Percentiles rank a stretch among this genome's conserved stretches.
Evolutionary conservation across 1,284 basidiomycete genomes (phyloP).

Genomic region (Leccinum fallax): DNA sequence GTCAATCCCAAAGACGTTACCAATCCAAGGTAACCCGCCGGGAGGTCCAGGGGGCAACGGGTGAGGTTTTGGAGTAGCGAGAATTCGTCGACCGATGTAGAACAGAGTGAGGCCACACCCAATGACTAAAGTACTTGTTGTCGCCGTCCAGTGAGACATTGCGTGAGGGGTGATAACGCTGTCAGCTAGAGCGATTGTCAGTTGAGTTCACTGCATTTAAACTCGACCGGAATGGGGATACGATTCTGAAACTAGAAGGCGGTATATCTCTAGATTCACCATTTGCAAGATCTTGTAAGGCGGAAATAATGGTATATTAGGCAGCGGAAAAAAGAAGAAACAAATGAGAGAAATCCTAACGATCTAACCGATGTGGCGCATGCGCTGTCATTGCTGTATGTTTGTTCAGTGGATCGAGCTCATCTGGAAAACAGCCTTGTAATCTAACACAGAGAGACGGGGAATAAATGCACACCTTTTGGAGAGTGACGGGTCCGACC

Average conservation of each 20-base stretch:
- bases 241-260: not conserved
- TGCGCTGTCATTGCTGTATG: not conserved
- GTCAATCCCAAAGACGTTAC: conserved; percentile 8
- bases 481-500: not conserved
- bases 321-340: not conserved
- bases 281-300: not conserved
- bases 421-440: not conserved
- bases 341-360: not conserved
- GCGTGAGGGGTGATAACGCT: no score
- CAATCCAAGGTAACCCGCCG: not conserved
- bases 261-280: not conserved
- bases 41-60: conserved; percentile 13
- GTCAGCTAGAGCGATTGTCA: no score
- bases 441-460: not conserved
- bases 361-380: not conserved
- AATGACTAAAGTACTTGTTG: no score
- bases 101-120: no score
- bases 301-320: not conserved
- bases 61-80: not conserved
- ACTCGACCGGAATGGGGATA: not conserved
- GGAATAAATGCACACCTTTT: not conserved
- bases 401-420: not conserved
- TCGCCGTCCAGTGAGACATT: no score
- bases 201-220: not conserved
- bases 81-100: not conserved